These are phyloP conservation scores for Neonectria magnoliae DNA, from an alignment of 2,329 filamentous ascomycete species.

Conservation along the genomic window DNA sequence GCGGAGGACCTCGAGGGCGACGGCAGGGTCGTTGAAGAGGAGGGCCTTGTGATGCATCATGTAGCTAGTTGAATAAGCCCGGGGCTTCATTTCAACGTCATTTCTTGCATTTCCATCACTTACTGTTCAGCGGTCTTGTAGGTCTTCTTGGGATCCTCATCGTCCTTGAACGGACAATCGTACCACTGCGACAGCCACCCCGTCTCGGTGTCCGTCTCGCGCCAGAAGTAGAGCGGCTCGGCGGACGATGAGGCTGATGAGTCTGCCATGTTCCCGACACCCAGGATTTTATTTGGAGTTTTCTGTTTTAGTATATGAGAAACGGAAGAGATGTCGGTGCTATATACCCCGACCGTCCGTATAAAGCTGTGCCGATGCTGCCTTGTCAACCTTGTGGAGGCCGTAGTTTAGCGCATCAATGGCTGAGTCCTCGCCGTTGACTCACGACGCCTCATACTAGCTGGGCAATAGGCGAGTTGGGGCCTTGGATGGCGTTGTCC, in stretches of 20 bases:
- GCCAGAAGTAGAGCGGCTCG: slow-evolving; percentile 58
- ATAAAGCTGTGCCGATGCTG: neutral
- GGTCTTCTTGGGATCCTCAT: slow-evolving; percentile 46
- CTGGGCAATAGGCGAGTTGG: neutral
- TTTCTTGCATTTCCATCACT: slow-evolving; percentile 14
- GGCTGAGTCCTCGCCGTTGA: slow-evolving; percentile 38
- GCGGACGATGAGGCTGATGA: slow-evolving; percentile 20
- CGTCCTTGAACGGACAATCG: slow-evolving; percentile 57
- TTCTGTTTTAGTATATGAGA: neutral
- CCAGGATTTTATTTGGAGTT: neutral
- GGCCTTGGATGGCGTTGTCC: neutral
- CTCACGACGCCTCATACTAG: slow-evolving; percentile 24
- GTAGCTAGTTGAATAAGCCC: slow-evolving; percentile 48
- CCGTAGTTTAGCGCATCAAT: slow-evolving; percentile 8
- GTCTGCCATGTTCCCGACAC: slow-evolving; percentile 18
- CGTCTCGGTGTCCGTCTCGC: slow-evolving; percentile 55
- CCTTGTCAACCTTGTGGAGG: slow-evolving; percentile 22
- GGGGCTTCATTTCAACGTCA: neutral
- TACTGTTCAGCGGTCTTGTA: slow-evolving; percentile 65
- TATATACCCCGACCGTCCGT: neutral
- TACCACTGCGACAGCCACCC: slow-evolving; percentile 75
- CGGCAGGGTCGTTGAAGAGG: slow-evolving; percentile 57
- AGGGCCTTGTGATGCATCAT: slow-evolving; percentile 66
- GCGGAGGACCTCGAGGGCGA: slow-evolving; percentile 60
- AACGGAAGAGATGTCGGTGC: neutral